These are phyloP conservation scores for Passiflora organensis DNA, from an alignment of 345 rosid genomes.

Conservation along the genomic window DNA sequence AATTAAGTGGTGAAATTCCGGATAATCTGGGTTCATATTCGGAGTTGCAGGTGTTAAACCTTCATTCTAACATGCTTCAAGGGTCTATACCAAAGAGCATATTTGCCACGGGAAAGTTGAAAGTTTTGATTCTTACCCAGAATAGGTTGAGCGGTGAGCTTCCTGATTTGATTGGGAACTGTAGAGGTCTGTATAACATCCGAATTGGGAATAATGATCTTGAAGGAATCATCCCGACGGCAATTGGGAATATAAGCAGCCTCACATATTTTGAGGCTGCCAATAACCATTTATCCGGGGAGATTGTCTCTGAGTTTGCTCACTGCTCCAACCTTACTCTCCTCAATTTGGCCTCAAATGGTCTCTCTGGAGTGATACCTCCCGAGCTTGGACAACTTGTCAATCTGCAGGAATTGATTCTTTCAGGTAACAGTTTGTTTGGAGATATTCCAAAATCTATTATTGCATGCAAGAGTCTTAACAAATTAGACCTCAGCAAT, in stretches of 20 bases:
- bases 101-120: slow-evolving; percentile 74
- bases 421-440: slow-evolving; percentile 65
- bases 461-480: slow-evolving; percentile 74
- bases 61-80: slow-evolving; percentile 79
- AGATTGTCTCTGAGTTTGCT: slow-evolving; percentile 64
- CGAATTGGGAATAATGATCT: slow-evolving; percentile 84
- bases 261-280: slow-evolving; percentile 91
- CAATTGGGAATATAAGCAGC: slow-evolving; percentile 73
- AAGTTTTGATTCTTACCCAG: slow-evolving; percentile 73
- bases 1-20: slow-evolving; percentile 59
- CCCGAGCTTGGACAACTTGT: slow-evolving; percentile 60
- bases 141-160: slow-evolving; percentile 59
- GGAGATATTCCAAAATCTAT: slow-evolving; percentile 79
- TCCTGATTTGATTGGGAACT: slow-evolving; percentile 66
- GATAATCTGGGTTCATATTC: slow-evolving; percentile 60
- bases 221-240: slow-evolving; percentile 66
- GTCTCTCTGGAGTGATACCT: slow-evolving; percentile 75
- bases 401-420: slow-evolving; percentile 88
- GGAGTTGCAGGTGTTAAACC: slow-evolving; percentile 66
- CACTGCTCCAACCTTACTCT: slow-evolving; percentile 80
- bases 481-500: slow-evolving; percentile 36
- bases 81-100: slow-evolving; percentile 74
- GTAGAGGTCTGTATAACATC: slow-evolving; percentile 69
- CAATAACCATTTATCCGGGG: slow-evolving; percentile 78
- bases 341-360: slow-evolving; percentile 78